phyloP scores from a whole-genome alignment of 2,329 filamentous ascomycete species.

The Calonectria pteridis region DNA sequence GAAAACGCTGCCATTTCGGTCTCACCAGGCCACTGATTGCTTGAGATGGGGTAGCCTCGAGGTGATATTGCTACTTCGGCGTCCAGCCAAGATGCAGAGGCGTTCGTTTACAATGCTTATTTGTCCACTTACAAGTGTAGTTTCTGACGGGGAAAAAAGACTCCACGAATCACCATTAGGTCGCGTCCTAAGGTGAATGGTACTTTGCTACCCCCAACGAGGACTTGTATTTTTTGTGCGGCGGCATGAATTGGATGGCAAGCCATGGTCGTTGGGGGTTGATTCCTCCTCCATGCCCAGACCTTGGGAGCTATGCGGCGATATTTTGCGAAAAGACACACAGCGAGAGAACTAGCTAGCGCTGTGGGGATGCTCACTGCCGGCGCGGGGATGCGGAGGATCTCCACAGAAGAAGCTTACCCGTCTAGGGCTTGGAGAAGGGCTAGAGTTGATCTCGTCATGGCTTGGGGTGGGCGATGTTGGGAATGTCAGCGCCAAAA shows the following conservation, averaged over 20 bases:
- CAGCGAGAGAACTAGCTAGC: slow-evolving; percentile 20
- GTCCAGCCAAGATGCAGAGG: not conserved
- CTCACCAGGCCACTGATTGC: not conserved
- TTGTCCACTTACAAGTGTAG: slow-evolving; percentile 12
- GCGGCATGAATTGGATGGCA: slow-evolving; percentile 24
- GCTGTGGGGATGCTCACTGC: slow-evolving; percentile 38
- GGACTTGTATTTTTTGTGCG: slow-evolving; percentile 11
- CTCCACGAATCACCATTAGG: slow-evolving; percentile 38
- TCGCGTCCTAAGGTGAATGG: slow-evolving; percentile 19
- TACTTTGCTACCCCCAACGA: slow-evolving; percentile 13
- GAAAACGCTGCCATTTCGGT: not conserved
- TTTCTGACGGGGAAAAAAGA: slow-evolving; percentile 30
- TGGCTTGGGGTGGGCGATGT: slow-evolving; percentile 20
- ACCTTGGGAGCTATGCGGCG: slow-evolving; percentile 29
- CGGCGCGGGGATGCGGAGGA: slow-evolving; percentile 38
- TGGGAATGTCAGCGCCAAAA: not conserved
- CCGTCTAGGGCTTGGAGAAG: slow-evolving; percentile 20
- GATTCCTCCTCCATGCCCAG: slow-evolving; percentile 1
- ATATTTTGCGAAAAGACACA: slow-evolving; percentile 15
- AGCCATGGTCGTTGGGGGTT: not conserved
- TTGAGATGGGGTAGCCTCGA: not conserved
- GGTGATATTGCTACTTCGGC: not conserved
- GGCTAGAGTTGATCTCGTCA: slow-evolving; percentile 10
- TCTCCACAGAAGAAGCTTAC: slow-evolving; percentile 35
- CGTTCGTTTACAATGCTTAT: not conserved